Evolutionary conservation across 2,329 filamentous ascomycete genomes (phyloP).

Genomic region (Chaetomium sp.): DNA sequence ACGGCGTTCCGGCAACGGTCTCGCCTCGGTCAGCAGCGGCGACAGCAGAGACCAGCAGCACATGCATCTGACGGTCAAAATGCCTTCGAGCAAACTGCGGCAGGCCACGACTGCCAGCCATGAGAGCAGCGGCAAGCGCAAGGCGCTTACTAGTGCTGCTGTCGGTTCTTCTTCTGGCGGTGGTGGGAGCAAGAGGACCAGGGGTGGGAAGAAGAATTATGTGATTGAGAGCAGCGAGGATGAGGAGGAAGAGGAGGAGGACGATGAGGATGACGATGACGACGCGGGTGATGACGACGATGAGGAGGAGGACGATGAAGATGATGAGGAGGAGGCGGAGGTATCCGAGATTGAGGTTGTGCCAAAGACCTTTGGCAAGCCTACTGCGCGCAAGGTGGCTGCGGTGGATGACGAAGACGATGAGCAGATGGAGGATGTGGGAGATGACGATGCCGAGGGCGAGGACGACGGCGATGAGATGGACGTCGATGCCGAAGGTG

Average conservation of each 20-base stretch:
- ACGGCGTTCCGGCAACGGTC: slow-evolving; percentile 41
- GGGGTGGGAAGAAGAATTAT: slow-evolving; percentile 53
- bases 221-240: slow-evolving; percentile 47
- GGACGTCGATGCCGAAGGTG: slow-evolving; percentile 28
- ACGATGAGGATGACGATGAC: slow-evolving; percentile 6
- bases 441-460: slow-evolving; percentile 24
- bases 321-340: slow-evolving; percentile 28
- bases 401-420: slow-evolving; percentile 32
- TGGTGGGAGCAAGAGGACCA: slow-evolving; percentile 38
- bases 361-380: slow-evolving; percentile 22
- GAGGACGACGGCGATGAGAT: slow-evolving; percentile 22
- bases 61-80: slow-evolving; percentile 46
- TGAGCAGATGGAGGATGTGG: slow-evolving; percentile 15
- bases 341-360: slow-evolving; percentile 25
- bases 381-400: slow-evolving; percentile 35
- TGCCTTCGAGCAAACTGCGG: slow-evolving; percentile 45
- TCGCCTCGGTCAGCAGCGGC: slow-evolving; percentile 30
- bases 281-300: slow-evolving; percentile 34
- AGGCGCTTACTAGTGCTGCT: slow-evolving; percentile 27
- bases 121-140: slow-evolving; percentile 28
- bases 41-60: slow-evolving; percentile 34
- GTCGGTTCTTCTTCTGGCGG: neutral
- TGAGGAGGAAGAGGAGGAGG: slow-evolving; percentile 33
- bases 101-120: slow-evolving; percentile 39
- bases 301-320: slow-evolving; percentile 35